These are phyloP conservation scores for Canariomyces notabilis DNA, from an alignment of 2,329 filamentous ascomycete species.

Conservation along the genomic window DNA sequence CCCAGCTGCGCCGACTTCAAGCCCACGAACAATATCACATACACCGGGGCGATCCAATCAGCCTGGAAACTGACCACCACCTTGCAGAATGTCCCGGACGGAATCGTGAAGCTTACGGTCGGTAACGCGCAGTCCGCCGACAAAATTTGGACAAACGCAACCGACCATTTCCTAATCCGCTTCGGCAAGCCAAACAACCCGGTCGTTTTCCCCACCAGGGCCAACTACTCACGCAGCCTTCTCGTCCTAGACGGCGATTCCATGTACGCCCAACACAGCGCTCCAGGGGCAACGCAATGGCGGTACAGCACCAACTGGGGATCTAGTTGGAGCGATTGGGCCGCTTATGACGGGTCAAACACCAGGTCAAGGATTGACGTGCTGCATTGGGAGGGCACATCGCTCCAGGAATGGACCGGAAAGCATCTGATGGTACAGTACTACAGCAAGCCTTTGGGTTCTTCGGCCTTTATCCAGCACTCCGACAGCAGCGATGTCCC, in stretches of 20 bases:
- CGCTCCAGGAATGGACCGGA: conserved; percentile 53
- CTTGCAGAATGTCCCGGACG: conserved; percentile 53
- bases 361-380: conserved; percentile 36
- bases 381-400: conserved; percentile 54
- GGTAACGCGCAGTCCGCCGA: conserved; percentile 43
- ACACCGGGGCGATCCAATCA: conserved; percentile 49
- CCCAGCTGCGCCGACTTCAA: conserved; percentile 31
- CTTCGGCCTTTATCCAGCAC: conserved; percentile 56
- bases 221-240: conserved; percentile 54
- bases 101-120: conserved; percentile 54
- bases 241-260: conserved; percentile 36
- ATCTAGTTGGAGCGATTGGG: conserved; percentile 54
- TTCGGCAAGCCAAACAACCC: conserved; percentile 55
- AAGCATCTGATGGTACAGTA: conserved; percentile 61
- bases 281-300: conserved; percentile 57
- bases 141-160: conserved; percentile 29
- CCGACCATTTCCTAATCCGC: conserved; percentile 59
- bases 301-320: conserved; percentile 60
- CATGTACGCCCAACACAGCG: conserved; percentile 51
- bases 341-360: conserved; percentile 48
- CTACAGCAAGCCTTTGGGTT: conserved; percentile 54
- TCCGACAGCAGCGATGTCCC: conserved; percentile 42
- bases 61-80: conserved; percentile 49
- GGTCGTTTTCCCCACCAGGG: conserved; percentile 49
- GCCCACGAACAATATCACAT: conserved; percentile 25